A percentile compares a stretch with the other conserved stretches of the same genome.
Conservation (phyloP, 768 basidiomycete species). For the Rossbeevera mucosa region DNA sequence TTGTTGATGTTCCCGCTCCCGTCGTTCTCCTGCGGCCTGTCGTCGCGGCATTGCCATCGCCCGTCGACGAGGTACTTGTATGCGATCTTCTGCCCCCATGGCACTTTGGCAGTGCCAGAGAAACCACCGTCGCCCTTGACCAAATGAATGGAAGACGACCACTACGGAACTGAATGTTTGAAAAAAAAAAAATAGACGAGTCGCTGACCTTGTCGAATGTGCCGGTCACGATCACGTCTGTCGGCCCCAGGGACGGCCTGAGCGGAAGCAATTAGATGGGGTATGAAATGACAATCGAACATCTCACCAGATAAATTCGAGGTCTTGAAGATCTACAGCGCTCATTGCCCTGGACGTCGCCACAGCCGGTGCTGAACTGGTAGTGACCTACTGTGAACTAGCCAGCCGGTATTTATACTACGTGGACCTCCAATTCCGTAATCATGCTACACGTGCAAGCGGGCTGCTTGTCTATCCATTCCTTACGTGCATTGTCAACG, state of each 20-base stretch:
- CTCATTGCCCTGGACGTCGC: slow-evolving; percentile 26
- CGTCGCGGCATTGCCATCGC: slow-evolving; percentile 51
- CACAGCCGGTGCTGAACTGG: slow-evolving; percentile 20
- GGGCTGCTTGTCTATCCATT: not conserved
- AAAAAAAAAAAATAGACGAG: not conserved
- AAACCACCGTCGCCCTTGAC: slow-evolving; percentile 53
- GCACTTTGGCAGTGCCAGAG: slow-evolving; percentile 47
- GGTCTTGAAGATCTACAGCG: slow-evolving; percentile 43
- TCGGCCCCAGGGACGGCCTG: slow-evolving; percentile 58
- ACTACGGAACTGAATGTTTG: slow-evolving; percentile 36
- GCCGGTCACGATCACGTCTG: slow-evolving; percentile 65
- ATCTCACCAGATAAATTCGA: slow-evolving; percentile 49
- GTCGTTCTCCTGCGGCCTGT: slow-evolving; percentile 59
- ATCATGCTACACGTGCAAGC: slow-evolving; percentile 18
- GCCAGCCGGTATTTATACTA: slow-evolving; percentile 25
- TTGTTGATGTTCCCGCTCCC: slow-evolving; percentile 67
- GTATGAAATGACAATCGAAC: slow-evolving; percentile 2
- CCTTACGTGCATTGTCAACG: slow-evolving; percentile 15
- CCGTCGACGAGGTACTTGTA: slow-evolving; percentile 86
- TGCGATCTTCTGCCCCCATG: slow-evolving; percentile 56
- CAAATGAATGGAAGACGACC: slow-evolving; percentile 56
- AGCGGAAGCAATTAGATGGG: slow-evolving; percentile 7
- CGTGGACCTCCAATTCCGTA: slow-evolving; percentile 14
- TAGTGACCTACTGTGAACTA: not conserved
- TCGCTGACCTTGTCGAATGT: slow-evolving; percentile 68